A percentile compares a stretch with the other conserved stretches of the same genome.
phyloP scores from a whole-genome alignment of 2,329 filamentous ascomycete genomes.

The Trichophyton rubrum region DNA sequence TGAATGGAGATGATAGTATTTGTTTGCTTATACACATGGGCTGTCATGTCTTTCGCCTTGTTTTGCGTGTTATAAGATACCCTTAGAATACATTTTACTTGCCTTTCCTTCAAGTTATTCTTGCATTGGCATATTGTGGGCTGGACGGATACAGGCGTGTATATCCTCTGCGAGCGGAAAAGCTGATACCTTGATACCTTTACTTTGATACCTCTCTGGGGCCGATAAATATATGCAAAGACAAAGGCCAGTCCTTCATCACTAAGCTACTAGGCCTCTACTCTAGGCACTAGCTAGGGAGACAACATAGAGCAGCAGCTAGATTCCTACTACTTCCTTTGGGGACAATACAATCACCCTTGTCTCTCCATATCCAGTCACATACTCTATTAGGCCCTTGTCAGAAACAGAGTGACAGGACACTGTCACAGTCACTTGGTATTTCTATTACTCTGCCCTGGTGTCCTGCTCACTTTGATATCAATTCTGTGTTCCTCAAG shows the following conservation, averaged over 20 bases:
- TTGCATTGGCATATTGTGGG: not conserved
- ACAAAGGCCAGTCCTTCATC: no score
- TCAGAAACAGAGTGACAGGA: not conserved
- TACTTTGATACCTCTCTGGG: not conserved
- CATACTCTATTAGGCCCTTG: no score
- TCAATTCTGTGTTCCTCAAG: not conserved
- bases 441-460: not conserved
- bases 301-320: no score
- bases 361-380: not conserved
- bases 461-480: not conserved
- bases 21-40: not conserved
- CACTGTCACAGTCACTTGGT: not conserved
- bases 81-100: not conserved
- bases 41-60: not conserved
- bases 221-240: no score
- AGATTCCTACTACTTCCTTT: no score
- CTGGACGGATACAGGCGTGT: not conserved
- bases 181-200: not conserved
- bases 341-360: not conserved
- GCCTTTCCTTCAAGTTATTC: not conserved
- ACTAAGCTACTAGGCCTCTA: no score
- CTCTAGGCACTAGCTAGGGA: no score
- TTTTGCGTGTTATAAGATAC: not conserved
- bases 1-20: slow-evolving; percentile 26
- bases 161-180: not conserved